A percentile compares a stretch with the other conserved stretches of the same genome.
Conservation (phyloP, 202 grass and related monocot species). For the Zizania palustris region DNA sequence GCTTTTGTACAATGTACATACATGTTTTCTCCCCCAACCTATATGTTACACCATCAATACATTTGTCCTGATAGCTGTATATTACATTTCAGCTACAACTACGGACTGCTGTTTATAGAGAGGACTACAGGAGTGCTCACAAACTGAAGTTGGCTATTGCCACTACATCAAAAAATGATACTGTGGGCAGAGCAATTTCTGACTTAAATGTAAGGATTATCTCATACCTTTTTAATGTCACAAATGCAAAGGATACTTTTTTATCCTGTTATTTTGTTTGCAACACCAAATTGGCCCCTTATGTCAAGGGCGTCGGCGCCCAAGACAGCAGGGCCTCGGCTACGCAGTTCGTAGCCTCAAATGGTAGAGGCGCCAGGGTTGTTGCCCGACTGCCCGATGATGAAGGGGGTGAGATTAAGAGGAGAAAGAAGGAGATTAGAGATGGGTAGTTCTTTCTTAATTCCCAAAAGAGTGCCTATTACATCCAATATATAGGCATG, state of each 20-base stretch:
- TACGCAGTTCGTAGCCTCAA: too few relatives aligned
- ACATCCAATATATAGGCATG: too few relatives aligned
- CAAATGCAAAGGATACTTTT: slow-evolving; percentile 31
- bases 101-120: slow-evolving; percentile 60
- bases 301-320: too few relatives aligned
- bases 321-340: too few relatives aligned
- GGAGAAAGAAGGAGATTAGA: too few relatives aligned
- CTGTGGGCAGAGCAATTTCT: slow-evolving; percentile 73
- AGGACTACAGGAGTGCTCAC: slow-evolving; percentile 81
- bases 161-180: slow-evolving; percentile 68
- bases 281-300: background rate
- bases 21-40: background rate
- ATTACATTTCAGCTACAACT: slow-evolving; percentile 81
- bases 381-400: too few relatives aligned
- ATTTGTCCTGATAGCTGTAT: slow-evolving; percentile 44
- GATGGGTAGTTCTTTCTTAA: too few relatives aligned
- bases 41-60: slow-evolving; percentile 7
- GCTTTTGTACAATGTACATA: slow-evolving; percentile 27
- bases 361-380: too few relatives aligned
- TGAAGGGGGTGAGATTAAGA: too few relatives aligned
- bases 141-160: slow-evolving; percentile 81
- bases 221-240: background rate
- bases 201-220: slow-evolving; percentile 73
- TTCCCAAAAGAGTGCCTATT: too few relatives aligned
- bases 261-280: slow-evolving; percentile 10